A percentile compares a stretch with the other conserved stretches of the same genome.
Conservation (phyloP, 164 flowering plant genomes). For the Berberis thunbergii region DNA sequence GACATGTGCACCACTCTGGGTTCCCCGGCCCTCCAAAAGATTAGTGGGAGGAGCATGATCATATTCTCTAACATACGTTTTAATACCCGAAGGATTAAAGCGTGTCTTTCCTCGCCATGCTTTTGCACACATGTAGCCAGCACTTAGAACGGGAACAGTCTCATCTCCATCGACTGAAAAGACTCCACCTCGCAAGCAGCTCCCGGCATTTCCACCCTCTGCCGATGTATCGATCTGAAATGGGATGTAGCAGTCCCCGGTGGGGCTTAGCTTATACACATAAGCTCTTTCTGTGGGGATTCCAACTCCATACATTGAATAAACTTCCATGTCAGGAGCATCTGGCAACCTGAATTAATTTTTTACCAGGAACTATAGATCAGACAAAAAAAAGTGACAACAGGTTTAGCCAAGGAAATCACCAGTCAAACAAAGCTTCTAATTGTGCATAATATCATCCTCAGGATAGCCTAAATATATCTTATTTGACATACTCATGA, state of each 20-base stretch:
- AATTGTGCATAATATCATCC: no score
- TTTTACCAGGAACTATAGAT: not conserved
- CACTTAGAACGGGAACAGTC: constrained; percentile 89
- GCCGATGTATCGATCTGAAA: constrained; percentile 78
- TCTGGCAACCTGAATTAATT: constrained; percentile 64
- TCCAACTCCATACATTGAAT: constrained; percentile 91
- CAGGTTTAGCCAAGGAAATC: no score
- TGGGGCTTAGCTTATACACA: constrained; percentile 49
- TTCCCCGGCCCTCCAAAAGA: constrained; percentile 92
- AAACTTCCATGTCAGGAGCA: constrained; percentile 94
- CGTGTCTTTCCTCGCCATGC: constrained; percentile 93
- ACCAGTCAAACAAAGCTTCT: no score
- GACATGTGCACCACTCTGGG: constrained; percentile 98
- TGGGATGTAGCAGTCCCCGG: constrained; percentile 82
- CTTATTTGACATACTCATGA: no score
- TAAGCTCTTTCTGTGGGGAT: constrained; percentile 93
- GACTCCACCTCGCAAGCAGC: constrained; percentile 70
- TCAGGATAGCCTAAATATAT: no score
- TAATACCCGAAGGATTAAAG: constrained; percentile 89
- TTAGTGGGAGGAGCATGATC: constrained; percentile 86
- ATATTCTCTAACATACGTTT: constrained; percentile 67
- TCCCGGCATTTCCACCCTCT: constrained; percentile 35
- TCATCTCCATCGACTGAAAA: constrained; percentile 80
- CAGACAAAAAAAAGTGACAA: no score
- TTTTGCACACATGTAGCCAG: constrained; percentile 95